phyloP scores from a whole-genome alignment of 108 stramenopile genomes.

The Ochromonas danica region DNA sequence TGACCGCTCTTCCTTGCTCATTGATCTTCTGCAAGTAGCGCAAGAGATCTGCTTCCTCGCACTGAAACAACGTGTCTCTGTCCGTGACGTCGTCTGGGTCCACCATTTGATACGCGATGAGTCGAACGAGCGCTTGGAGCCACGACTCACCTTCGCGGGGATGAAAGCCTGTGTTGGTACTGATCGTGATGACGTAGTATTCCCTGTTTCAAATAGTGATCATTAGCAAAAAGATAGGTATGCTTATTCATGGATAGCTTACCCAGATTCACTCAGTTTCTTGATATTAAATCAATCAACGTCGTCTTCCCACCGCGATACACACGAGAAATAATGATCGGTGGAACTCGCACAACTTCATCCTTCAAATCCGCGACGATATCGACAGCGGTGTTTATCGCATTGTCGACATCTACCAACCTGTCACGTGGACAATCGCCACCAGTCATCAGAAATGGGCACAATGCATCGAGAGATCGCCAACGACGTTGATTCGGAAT shows the following conservation, averaged over 20 bases:
- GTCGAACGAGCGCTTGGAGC: constrained; percentile 1
- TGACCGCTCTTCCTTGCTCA: not conserved
- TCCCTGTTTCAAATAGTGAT: not conserved
- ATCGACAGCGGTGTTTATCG: not conserved
- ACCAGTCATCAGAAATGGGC: not conserved
- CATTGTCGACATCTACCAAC: not conserved
- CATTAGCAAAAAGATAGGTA: not conserved
- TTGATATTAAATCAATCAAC: constrained; percentile 6
- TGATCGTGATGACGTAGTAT: not conserved
- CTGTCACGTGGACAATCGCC: not conserved
- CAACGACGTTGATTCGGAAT: not conserved
- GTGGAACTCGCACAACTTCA: not conserved
- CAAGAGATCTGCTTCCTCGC: not conserved
- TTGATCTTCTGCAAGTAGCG: not conserved
- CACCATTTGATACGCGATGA: constrained; percentile 1
- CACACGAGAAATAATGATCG: constrained; percentile 1
- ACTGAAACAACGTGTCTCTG: not conserved
- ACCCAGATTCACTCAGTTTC: not conserved
- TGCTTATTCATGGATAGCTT: not conserved
- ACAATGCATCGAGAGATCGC: not conserved
- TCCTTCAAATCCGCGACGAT: not conserved
- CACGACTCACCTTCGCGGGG: not conserved
- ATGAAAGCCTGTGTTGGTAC: not conserved
- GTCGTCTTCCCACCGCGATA: constrained; percentile 5
- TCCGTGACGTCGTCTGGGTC: not conserved